Evolutionary conservation across 305 asterid genomes (phyloP), one percentile per base, ranked within the genome.

Genomic region (Petunia hybrid): DNA sequence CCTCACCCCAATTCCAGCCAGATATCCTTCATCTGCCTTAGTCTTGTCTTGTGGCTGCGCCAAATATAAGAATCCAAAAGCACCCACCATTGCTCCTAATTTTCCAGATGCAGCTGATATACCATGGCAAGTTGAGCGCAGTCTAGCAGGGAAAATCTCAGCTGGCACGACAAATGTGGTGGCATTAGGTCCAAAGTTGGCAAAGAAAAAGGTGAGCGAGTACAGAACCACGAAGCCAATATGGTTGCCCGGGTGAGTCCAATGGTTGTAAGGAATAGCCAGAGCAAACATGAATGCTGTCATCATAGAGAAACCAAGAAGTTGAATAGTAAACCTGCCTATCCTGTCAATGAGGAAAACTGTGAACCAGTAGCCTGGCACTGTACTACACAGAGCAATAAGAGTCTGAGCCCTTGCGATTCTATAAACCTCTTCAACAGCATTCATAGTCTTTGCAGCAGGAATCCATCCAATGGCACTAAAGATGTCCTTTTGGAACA

Each of bases 91-190:
- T 1, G 82, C 78, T 22, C 77, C 82, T 6, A 57, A 13, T 40
- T 80, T 80, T 7, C 82, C 77, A 2, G 67, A 65, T 6, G 77
- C 82, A 4, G 77, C 77, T 10, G 82, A 67, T 80, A 80, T 67
- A 5, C 82, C 79, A 14, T 80, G 83, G 71, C 83, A 80, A 3
- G 79, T 80, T 59, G 83, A 69, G n/a, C 83, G 40, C 62, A 80
- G 14, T 40, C 83, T 70, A 1, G 83, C 83, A 2, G 83, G 83
- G 10, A 80, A 80, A 14, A 80, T 80, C 83, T 80, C 83, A 3
- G 79, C 83, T 14, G 83, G 83, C 40, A 70, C 83, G 2, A 70
- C 83, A 8, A 80, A 80, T 42, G 83, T 80, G 8, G 83, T 80
- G 6, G 83, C 83, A 13, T 80, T 80, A 1, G 83, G 83, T 6